Base-by-base conservation (phyloP, 176 grass and related monocot species). In the Raddia distichophylla region DNA sequence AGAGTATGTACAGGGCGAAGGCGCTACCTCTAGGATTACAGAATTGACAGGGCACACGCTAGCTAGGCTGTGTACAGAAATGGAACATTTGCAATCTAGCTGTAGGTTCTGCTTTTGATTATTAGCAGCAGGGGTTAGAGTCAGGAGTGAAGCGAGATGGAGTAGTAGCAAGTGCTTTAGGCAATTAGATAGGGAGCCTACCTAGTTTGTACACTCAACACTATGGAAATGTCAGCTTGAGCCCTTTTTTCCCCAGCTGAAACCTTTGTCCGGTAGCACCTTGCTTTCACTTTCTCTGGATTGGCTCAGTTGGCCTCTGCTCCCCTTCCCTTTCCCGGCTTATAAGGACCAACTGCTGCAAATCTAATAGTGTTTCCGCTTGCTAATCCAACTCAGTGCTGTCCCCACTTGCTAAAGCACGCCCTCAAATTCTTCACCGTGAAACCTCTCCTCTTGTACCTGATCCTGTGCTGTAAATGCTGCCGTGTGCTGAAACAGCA, bases 261-360 rank as follows among this genome's bases (percentile, higher is more conserved):
- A 80, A 80, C 55, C 75, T 75, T 80, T 69, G 47, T 84, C 57
- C 19, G 8, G 32, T 84, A 85, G 71, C 62, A 85, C 85, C 81
- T 89, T 75, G 76, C 76, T 89, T 80, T 84, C 81, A 48, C 62
- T 53, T 69, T 58, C 75, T 69, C 52, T 68, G 69, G 82, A 35
- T 54, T 40, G 2, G 37, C 37, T 40, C 4, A 40, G 27, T 40
- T 79, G 68, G 86, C 81, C 86, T 79, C 67, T 27, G 27, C 27
- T 37, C 37, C 8, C 43, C 69, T 43, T 71, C 71, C 8, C 82
- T 89, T 89, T 85, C 82, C 63, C 82, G 76, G 54, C 10, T 89
- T 85, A 48, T 75, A 40, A 84, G 81, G 81, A 89, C 53, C 69
- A 69, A 4, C 81, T 53, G 65, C 67, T 67, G 4, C 37, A 40